phyloP scores from a whole-genome alignment of 2,329 filamentous ascomycete genomes.

The Colletotrichum tropicale region DNA sequence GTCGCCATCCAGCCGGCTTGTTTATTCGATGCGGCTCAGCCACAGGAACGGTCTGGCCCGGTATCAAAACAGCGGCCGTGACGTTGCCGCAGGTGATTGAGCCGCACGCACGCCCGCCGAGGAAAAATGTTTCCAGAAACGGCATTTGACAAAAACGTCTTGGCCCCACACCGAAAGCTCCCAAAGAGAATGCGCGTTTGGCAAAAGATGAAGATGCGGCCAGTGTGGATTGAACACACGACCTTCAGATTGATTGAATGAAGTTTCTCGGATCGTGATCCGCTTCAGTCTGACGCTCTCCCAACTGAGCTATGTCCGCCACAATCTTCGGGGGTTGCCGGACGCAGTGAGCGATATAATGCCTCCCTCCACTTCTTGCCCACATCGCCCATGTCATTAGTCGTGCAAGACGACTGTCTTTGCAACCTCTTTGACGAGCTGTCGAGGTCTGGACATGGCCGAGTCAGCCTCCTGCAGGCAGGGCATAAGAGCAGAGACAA shows the following conservation, averaged over 20 bases:
- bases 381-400: not conserved
- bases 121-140: not conserved
- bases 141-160: not conserved
- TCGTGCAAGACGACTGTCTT: not conserved
- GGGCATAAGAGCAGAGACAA: not conserved
- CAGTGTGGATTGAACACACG: conserved; percentile 22
- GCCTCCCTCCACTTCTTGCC: not conserved
- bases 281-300: conserved; percentile 22
- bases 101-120: not conserved
- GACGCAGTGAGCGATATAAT: not conserved
- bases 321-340: not conserved
- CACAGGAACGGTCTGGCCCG: not conserved
- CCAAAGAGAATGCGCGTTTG: not conserved
- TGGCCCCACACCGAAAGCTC: not conserved
- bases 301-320: conserved; percentile 22
- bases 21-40: not conserved
- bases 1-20: not conserved
- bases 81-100: not conserved
- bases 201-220: conserved; percentile 11
- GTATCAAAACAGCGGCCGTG: not conserved
- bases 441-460: not conserved
- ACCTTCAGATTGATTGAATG: conserved; percentile 19
- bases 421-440: not conserved
- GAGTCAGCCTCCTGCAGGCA: not conserved
- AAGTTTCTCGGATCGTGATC: not conserved